Percentiles rank a stretch among this genome's conserved stretches.
Conservation (phyloP, 2,329 filamentous ascomycete species). For the Neofusicoccum cordaticola region DNA sequence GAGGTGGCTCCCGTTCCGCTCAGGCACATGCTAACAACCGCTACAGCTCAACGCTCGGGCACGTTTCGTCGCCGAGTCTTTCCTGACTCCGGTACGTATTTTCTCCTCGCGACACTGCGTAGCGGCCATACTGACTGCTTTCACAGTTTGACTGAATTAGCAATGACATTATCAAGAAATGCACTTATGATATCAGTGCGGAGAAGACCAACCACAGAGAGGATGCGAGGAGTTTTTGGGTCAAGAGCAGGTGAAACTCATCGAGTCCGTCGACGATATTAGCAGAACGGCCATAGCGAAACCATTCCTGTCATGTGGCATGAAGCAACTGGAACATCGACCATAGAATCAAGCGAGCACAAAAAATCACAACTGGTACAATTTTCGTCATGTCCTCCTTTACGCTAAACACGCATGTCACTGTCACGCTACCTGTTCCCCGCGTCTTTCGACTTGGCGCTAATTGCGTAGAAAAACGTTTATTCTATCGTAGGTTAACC, state of each 20-base stretch:
- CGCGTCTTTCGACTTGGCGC: not conserved
- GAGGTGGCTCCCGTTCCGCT: not conserved
- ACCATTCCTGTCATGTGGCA: not conserved
- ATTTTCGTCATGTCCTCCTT: not conserved
- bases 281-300: not conserved
- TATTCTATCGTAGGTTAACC: not conserved
- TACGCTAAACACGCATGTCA: not conserved
- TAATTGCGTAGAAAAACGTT: not conserved
- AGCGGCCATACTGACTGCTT: not conserved
- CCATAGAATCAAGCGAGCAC: not conserved
- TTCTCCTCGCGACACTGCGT: no score
- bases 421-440: not conserved
- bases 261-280: not conserved
- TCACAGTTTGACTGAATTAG: conserved; percentile 9
- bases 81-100: conserved; percentile 78
- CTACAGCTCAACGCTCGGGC: conserved; percentile 87
- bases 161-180: not conserved
- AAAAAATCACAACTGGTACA: not conserved
- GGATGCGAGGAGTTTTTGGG: not conserved
- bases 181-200: not conserved
- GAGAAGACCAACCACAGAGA: not conserved
- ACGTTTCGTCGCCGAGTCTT: conserved; percentile 96
- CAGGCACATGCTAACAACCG: not conserved
- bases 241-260: not conserved
- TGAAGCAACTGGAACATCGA: not conserved